phyloP scores from a whole-genome alignment of 805 yeast genomes.

The Metschnikowia orientalis region DNA sequence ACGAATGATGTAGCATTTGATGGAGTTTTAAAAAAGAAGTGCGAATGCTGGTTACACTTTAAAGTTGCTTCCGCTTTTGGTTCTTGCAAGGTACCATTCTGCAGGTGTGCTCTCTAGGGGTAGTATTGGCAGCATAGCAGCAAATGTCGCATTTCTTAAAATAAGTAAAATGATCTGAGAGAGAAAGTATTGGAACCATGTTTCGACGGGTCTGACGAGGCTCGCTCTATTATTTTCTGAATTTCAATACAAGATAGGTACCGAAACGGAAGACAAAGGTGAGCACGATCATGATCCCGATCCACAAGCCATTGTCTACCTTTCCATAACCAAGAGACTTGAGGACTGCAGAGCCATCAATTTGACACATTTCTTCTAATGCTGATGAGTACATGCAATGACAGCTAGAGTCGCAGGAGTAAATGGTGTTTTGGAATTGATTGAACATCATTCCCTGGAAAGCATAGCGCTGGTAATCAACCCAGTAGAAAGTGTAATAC shows the following conservation, averaged over 20 bases:
- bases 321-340: conserved; percentile 26
- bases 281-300: conserved; percentile 30
- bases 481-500: conserved; percentile 40
- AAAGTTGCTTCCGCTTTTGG: too few species aligned
- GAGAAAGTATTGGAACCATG: too few species aligned
- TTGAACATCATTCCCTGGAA: conserved; percentile 44
- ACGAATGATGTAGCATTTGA: too few species aligned
- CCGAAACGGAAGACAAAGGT: conserved; percentile 26
- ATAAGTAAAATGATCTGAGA: too few species aligned
- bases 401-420: conserved; percentile 28
- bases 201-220: too few species aligned
- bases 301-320: conserved; percentile 29
- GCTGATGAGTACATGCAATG: conserved; percentile 32
- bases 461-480: conserved; percentile 38
- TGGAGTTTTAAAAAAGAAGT: too few species aligned
- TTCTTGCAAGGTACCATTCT: too few species aligned
- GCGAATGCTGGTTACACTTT: too few species aligned
- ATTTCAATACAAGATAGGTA: conserved; percentile 23
- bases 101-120: too few species aligned
- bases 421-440: conserved; percentile 27
- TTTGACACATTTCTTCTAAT: conserved; percentile 26
- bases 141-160: too few species aligned
- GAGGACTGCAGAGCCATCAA: conserved; percentile 32
- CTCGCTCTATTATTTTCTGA: conserved; percentile 6
- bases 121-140: too few species aligned